Evolutionary conservation across 176 grass and related monocot species (phyloP).

Genomic region (Secale cereale): DNA sequence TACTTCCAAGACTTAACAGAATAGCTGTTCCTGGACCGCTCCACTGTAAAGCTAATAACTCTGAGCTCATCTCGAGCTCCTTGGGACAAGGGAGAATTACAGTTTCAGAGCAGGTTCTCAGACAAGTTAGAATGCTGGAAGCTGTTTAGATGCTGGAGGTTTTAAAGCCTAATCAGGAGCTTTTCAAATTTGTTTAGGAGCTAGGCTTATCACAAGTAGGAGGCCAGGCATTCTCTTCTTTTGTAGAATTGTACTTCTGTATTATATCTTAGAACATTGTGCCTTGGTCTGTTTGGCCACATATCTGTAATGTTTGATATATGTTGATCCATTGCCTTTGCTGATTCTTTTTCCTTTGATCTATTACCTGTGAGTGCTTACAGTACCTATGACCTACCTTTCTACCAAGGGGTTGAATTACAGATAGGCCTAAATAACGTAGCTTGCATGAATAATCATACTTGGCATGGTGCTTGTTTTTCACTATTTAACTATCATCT

Average conservation of each 20-base stretch:
- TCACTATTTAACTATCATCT: not conserved
- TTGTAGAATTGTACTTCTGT: slow-evolving; percentile 40
- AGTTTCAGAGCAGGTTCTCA: slow-evolving; percentile 15
- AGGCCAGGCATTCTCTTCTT: slow-evolving; percentile 27
- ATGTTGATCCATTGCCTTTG: not conserved
- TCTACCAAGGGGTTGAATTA: not conserved
- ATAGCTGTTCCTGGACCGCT: slow-evolving; percentile 26
- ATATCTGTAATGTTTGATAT: slow-evolving; percentile 41
- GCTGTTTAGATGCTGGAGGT: slow-evolving; percentile 7
- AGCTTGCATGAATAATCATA: not conserved
- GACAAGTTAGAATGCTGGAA: slow-evolving; percentile 31
- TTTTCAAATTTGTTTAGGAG: slow-evolving; percentile 24
- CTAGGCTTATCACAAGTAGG: slow-evolving; percentile 13
- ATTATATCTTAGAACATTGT: slow-evolving; percentile 41
- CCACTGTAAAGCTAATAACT: slow-evolving; percentile 32
- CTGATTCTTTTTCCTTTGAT: not conserved
- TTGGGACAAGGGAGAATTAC: slow-evolving; percentile 17
- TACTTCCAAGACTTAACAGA: slow-evolving; percentile 44
- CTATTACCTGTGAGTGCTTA: not conserved
- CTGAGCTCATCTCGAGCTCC: slow-evolving; percentile 33
- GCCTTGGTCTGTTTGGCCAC: slow-evolving; percentile 8
- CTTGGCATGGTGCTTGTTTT: not conserved
- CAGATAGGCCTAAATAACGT: not conserved
- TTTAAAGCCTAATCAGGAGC: not conserved
- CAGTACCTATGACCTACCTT: not conserved